These are phyloP conservation scores for Colletotrichum sp. DNA, from an alignment of 2,329 filamentous ascomycete species.

Conservation along the genomic window DNA sequence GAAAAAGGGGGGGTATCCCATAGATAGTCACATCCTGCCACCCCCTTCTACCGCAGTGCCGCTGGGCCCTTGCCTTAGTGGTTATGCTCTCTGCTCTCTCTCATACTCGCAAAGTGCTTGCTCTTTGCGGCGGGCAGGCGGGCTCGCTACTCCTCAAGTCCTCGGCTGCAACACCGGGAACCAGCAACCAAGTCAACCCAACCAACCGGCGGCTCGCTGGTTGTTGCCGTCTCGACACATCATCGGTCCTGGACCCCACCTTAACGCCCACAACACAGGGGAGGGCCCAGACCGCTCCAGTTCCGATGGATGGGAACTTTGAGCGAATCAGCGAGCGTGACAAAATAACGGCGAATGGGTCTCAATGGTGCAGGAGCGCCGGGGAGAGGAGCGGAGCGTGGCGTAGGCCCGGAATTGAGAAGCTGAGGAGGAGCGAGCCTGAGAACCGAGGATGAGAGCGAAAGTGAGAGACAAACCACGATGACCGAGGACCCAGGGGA, in stretches of 20 bases:
- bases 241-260: neutral
- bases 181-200: neutral
- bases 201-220: neutral
- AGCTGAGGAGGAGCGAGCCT: neutral
- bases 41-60: neutral
- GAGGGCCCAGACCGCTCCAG: neutral
- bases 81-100: neutral
- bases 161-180: neutral
- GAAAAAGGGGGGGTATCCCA: neutral
- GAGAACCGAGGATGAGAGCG: neutral
- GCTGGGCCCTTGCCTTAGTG: neutral
- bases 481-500: neutral
- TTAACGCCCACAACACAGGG: neutral
- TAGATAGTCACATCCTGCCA: neutral
- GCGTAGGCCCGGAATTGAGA: neutral
- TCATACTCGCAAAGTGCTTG: neutral
- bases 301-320: neutral
- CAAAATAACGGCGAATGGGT: neutral
- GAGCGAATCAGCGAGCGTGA: neutral
- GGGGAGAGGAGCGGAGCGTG: neutral
- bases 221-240: neutral
- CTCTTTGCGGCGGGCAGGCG: neutral
- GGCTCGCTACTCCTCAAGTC: neutral
- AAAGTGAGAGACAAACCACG: neutral
- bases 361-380: neutral